Evolutionary conservation across 257 asterid genomes (phyloP), one percentile per base, ranked within the genome.

Genomic region (Primulina eburnea): DNA sequence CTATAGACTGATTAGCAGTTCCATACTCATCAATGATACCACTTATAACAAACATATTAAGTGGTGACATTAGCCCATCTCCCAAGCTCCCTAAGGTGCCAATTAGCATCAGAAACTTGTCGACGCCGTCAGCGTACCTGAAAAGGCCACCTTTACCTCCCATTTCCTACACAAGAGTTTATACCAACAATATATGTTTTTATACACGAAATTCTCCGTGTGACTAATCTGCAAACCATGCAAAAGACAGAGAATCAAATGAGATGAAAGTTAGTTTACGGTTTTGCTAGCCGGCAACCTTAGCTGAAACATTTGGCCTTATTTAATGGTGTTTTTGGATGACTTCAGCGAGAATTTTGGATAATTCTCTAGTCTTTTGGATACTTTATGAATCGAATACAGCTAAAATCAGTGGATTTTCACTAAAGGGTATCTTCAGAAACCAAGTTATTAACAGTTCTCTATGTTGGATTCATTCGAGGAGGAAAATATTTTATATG

Each of bases 11-110:
- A 55, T 67, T 66, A 24, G 85, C 78, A 61, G 75, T 60, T 0
- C 85, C 90, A 75, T 77, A 89, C 26, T 81, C 87, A 38, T 81
- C 83, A 18, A 89, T 83, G 3, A 84, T 73, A 29, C 90, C 83
- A 43, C 88, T 87, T 14, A 89, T 78, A 70, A 84, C 67, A 21
- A 74, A 70, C 91, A 89, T 76, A 64, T 82, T 84, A 60, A 89
- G 86, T 5, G 96, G 94, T 52, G 89, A 77, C 88, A 89, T 82
- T 6, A 89, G 73, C 24, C 96, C 96, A 69, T 90, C 96, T 68
- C 96, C 96, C n/a, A 90, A 74, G 77, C 92, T 78, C 6, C 95
- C 90, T 59, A 88, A 63, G 26, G 79, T 74, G 5, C 96, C 95
- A 9, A 90, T 21, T 64, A 84, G 6, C 89, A 88, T 86, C n/a